Evolutionary conservation across 352 stramenopile species (phyloP).

Genomic region (Pythium pectinolyticum): DNA sequence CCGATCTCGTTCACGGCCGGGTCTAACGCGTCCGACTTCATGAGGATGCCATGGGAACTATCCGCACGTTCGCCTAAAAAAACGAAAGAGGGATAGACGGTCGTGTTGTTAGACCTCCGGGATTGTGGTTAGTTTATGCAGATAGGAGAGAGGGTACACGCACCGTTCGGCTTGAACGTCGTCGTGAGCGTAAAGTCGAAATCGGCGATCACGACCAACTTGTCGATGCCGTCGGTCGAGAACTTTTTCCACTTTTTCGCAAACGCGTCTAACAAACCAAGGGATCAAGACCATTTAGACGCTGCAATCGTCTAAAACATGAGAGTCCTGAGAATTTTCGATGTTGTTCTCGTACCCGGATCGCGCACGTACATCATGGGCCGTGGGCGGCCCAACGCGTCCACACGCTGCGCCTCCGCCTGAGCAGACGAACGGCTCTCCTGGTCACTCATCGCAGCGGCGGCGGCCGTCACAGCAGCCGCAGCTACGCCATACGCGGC

Average conservation of each 20-base stretch:
- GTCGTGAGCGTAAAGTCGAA: constrained; percentile 77
- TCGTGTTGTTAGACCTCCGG: no score
- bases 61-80: constrained; percentile 47
- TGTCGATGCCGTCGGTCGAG: constrained; percentile 50
- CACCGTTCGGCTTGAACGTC: constrained; percentile 34
- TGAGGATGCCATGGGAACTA: constrained; percentile 56
- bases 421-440: background rate
- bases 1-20: constrained; percentile 26
- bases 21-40: constrained; percentile 46
- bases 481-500: background rate
- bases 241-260: constrained; percentile 76
- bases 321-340: no score
- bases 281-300: background rate
- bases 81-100: no score
- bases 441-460: background rate
- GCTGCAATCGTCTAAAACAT: no score
- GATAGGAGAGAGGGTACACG: no score
- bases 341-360: background rate
- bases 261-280: constrained; percentile 54
- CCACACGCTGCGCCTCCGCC: background rate
- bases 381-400: background rate
- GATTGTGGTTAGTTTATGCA: no score
- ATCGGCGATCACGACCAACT: constrained; percentile 70
- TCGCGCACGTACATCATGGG: no score
- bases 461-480: background rate